phyloP scores from a whole-genome alignment of 2,329 filamentous ascomycete genomes.

The Bretziella fagacearum region DNA sequence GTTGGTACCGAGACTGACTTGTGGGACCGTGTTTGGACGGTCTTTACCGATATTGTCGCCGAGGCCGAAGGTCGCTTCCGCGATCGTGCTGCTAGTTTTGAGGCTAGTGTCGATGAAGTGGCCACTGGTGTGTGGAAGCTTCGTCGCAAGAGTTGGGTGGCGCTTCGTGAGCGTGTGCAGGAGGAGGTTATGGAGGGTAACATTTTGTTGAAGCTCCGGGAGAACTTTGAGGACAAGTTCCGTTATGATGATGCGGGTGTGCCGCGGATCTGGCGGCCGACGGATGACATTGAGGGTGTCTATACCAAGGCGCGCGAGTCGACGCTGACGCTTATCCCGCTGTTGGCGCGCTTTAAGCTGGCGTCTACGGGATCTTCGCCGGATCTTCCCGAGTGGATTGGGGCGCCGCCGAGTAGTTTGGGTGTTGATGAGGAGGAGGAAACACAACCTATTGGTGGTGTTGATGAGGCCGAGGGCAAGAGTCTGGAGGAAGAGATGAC shows the following conservation, averaged over 20 bases:
- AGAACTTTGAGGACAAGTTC: slow-evolving; percentile 99
- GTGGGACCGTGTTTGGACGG: slow-evolving; percentile 88
- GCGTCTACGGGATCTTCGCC: slow-evolving; percentile 58
- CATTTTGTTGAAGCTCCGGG: slow-evolving; percentile 79
- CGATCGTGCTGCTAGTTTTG: slow-evolving; percentile 80
- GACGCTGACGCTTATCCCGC: slow-evolving; percentile 75
- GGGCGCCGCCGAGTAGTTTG: slow-evolving; percentile 54
- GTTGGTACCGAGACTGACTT: slow-evolving; percentile 57
- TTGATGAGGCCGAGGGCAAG: slow-evolving; percentile 89
- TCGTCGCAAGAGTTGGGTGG: slow-evolving; percentile 85
- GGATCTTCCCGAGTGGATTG: slow-evolving; percentile 72
- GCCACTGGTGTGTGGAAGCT: slow-evolving; percentile 85
- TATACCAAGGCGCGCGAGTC: slow-evolving; percentile 88
- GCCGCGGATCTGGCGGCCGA: slow-evolving; percentile 88
- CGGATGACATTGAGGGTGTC: slow-evolving; percentile 89
- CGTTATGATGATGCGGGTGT: slow-evolving; percentile 91
- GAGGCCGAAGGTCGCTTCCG: slow-evolving; percentile 77
- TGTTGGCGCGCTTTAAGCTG: slow-evolving; percentile 71
- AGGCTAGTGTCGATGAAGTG: slow-evolving; percentile 80
- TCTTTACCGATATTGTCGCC: slow-evolving; percentile 66
- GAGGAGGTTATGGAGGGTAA: slow-evolving; percentile 98
- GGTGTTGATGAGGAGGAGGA: slow-evolving; percentile 91
- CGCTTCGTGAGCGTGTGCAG: slow-evolving; percentile 75
- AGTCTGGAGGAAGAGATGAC: slow-evolving; percentile 93
- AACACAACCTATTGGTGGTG: slow-evolving; percentile 70